phyloP scores from a whole-genome alignment of 2,329 filamentous ascomycete species.

The Alternaria sp. region DNA sequence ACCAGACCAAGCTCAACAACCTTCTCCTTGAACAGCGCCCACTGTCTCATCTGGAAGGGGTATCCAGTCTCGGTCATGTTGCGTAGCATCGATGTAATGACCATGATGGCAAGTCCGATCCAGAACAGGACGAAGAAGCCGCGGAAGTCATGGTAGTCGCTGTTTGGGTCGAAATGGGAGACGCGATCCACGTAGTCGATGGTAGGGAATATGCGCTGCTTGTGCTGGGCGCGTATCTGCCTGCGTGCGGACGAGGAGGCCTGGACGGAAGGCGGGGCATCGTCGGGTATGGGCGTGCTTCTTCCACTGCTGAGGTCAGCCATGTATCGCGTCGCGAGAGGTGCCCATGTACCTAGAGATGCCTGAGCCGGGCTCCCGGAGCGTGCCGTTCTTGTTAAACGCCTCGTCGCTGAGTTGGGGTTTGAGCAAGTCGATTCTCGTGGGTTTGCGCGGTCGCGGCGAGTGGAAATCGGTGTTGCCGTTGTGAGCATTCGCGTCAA shows the following conservation, averaged over 20 bases:
- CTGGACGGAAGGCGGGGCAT: slow-evolving; percentile 91
- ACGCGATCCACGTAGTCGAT: slow-evolving; percentile 90
- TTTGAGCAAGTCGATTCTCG: slow-evolving; percentile 43
- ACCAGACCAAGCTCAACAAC: slow-evolving; percentile 84
- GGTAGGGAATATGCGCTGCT: slow-evolving; percentile 86
- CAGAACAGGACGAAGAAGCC: slow-evolving; percentile 99
- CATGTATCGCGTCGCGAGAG: slow-evolving; percentile 49
- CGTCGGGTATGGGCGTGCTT: slow-evolving; percentile 82
- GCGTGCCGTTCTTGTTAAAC: slow-evolving; percentile 29
- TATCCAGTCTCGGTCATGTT: slow-evolving; percentile 94
- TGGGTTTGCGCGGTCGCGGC: slow-evolving; percentile 47
- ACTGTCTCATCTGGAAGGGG: slow-evolving; percentile 84
- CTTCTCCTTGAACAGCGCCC: slow-evolving; percentile 86
- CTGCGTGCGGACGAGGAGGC: slow-evolving; percentile 85
- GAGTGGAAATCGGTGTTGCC: slow-evolving; percentile 37
- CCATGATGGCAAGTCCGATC: slow-evolving; percentile 97
- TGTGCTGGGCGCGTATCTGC: slow-evolving; percentile 79
- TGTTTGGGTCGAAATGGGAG: slow-evolving; percentile 92
- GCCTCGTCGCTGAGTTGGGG: slow-evolving; percentile 43
- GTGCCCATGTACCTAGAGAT: slow-evolving; percentile 59
- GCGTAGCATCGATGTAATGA: slow-evolving; percentile 88
- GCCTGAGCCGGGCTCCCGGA: slow-evolving; percentile 36
- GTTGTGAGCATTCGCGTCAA: slow-evolving; percentile 30
- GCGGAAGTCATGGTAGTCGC: slow-evolving; percentile 91
- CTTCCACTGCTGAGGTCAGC: slow-evolving; percentile 66